These are phyloP conservation scores for Actinidia arguta DNA, from an alignment of 179 eudicot species.

Conservation along the genomic window DNA sequence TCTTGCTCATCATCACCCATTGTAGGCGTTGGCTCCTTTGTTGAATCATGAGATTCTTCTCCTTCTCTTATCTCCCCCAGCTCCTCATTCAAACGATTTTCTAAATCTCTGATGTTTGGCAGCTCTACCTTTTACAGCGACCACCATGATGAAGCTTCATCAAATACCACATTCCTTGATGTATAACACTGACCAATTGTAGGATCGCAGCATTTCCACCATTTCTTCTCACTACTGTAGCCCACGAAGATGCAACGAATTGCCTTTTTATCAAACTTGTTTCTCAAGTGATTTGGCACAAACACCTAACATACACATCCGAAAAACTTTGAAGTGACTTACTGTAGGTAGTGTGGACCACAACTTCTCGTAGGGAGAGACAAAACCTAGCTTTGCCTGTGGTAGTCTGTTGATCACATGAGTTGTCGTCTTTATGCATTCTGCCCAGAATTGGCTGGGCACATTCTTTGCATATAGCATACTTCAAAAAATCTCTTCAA, in stretches of 20 bases:
- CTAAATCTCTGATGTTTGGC: too few species aligned
- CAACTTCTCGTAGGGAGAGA: too few species aligned
- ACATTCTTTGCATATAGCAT: constrained; percentile 12
- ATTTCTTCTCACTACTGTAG: constrained; percentile 3
- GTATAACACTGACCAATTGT: neutral
- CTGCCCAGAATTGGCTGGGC: neutral
- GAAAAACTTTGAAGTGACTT: too few species aligned
- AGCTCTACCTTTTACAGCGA: neutral
- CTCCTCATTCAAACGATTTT: neutral
- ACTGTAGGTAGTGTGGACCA: too few species aligned
- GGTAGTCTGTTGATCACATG: constrained; percentile 13
- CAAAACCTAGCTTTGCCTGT: neutral
- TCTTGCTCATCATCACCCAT: too few species aligned
- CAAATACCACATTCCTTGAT: constrained; percentile 14
- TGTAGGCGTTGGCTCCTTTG: too few species aligned
- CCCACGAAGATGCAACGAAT: constrained; percentile 18
- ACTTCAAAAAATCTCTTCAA: neutral
- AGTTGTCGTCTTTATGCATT: constrained; percentile 13
- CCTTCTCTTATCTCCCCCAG: too few species aligned
- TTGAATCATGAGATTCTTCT: neutral
- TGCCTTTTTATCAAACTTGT: neutral
- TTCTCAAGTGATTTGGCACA: too few species aligned
- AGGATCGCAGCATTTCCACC: constrained; percentile 10
- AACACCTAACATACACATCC: too few species aligned
- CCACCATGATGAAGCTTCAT: neutral